Base-by-base conservation (phyloP, 2,329 filamentous ascomycete genomes). In the Diaporthe batatas region DNA sequence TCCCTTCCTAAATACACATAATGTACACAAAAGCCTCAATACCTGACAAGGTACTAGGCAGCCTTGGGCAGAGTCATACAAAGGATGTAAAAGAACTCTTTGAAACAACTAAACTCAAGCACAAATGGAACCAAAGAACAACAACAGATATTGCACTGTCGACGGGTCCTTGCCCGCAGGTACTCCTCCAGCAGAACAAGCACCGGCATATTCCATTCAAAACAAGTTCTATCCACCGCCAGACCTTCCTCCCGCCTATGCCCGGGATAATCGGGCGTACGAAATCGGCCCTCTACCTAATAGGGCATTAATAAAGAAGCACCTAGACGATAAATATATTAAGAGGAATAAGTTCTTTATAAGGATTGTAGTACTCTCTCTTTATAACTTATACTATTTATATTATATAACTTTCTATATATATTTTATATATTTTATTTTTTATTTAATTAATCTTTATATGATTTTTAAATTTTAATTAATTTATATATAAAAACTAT, bases 281-380 rank as follows among this genome's bases (percentile, higher is more conserved):
- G 58, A 47, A 16, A 64, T 49, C 42, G 58, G 49, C 25, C 14
- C 58, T 47, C 18, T 64, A n/a, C 23, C 42, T 16, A 16, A 49
- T 23, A 64, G 42, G 25, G 49, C 34, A 6, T 49, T 34, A 1
- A n/a, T 64, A 16, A 64, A 64, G 18, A 32, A 64, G 16, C 58
- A 47, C 3, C 32, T 64, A 3, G 42, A 47, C 16, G 58, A 64
- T 32, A 42, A 49, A 21, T 42, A 25, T 11, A 64, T 39, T 18
- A 47, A 47, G 58, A 64, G 58, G 58, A 64, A 44, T 25, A 47
- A 34, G 18, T 32, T 25, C 8, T 64, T 47, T 29, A 42, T 64
- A 42, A 47, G 39, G 11, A 64, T 36, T 18, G 25, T 64, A 10
- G 42, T 49, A 23, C 58, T 64, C 25, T 64, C 58, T 10, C 58